These are phyloP conservation scores for Fusarium dlaminii DNA, from an alignment of 2,329 filamentous ascomycete genomes.

Conservation along the genomic window DNA sequence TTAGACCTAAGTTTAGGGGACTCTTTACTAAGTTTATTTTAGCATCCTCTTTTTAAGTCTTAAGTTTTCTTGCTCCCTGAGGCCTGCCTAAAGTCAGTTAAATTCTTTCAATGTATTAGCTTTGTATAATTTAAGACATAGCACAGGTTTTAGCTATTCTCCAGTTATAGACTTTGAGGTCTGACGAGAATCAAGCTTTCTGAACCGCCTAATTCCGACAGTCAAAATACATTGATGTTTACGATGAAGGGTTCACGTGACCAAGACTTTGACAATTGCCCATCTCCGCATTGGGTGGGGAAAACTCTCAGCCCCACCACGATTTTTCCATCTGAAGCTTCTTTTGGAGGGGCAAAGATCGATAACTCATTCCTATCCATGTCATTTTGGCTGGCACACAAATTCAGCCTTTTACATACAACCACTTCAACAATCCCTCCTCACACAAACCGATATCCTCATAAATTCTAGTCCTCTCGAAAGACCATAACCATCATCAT, in stretches of 20 bases:
- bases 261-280: conserved; percentile 23
- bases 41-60: no score
- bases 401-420: neutral
- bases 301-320: conserved; percentile 33
- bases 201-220: neutral
- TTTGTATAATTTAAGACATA: neutral
- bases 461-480: neutral
- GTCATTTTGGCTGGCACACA: neutral
- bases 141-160: neutral
- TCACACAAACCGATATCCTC: no score
- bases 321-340: conserved; percentile 31
- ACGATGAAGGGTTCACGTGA: conserved; percentile 18
- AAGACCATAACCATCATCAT: conserved; percentile 37
- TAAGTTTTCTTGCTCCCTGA: no score
- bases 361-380: conserved; percentile 12
- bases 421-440: neutral
- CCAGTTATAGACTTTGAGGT: neutral
- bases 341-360: conserved; percentile 41
- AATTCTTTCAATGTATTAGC: neutral
- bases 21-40: no score
- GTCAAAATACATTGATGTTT: neutral
- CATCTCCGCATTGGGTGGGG: conserved; percentile 32
- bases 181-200: neutral
- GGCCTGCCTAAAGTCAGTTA: neutral
- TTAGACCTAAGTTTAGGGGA: no score